These are phyloP conservation scores for Backusella mclennaniae DNA, from an alignment of 192 early-diverging fungal species.

Conservation along the genomic window DNA sequence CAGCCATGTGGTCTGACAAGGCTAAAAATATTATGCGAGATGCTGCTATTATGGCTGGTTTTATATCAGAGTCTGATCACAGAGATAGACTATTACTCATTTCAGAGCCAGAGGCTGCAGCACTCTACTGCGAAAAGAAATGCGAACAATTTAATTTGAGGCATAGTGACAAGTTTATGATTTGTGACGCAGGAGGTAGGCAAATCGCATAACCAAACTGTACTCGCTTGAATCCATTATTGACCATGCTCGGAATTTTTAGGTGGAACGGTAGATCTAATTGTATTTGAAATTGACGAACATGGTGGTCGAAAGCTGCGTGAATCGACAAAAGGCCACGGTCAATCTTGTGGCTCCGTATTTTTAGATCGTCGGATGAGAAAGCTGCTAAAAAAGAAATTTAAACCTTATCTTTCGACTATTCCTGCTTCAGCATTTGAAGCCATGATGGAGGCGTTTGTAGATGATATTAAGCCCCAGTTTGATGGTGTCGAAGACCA, in stretches of 20 bases:
- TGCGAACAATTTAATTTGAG: constrained; percentile 50
- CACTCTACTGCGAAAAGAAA: constrained; percentile 54
- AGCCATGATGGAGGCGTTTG: constrained; percentile 54
- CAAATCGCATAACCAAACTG: background rate
- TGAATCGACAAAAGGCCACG: constrained; percentile 44
- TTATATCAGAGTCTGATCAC: constrained; percentile 45
- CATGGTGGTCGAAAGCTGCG: constrained; percentile 36
- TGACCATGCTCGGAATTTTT: background rate
- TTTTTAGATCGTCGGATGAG: constrained; percentile 51
- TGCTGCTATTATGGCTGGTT: constrained; percentile 51
- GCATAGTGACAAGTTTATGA: constrained; percentile 53
- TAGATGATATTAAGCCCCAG: constrained; percentile 53
- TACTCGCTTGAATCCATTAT: background rate
- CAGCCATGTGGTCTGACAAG: constrained; percentile 52
- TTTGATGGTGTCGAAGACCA: constrained; percentile 52
- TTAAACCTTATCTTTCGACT: constrained; percentile 38
- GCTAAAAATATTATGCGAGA: constrained; percentile 54
- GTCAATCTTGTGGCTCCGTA: constrained; percentile 49
- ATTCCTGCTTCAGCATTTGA: constrained; percentile 52
- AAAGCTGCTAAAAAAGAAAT: constrained; percentile 43
- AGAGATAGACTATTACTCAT: constrained; percentile 47
- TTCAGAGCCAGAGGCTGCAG: constrained; percentile 57
- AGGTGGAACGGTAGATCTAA: constrained; percentile 54
- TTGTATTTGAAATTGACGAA: constrained; percentile 47
- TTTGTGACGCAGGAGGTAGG: constrained; percentile 54